phyloP scores from a whole-genome alignment of 2,329 filamentous ascomycete genomes.

The Neofusicoccum ribis region DNA sequence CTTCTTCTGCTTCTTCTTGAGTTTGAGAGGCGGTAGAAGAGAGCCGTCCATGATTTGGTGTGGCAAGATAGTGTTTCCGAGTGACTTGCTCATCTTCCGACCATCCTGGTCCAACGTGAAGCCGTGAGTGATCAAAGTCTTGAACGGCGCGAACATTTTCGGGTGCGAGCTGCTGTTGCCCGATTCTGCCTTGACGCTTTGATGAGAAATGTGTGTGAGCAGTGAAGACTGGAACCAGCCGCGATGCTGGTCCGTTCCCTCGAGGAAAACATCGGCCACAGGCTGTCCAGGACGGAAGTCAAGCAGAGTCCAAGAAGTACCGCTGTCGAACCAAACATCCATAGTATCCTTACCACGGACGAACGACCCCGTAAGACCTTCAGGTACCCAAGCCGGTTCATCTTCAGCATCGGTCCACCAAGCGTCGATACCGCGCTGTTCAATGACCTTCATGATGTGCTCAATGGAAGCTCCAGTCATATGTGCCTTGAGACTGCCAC shows the following conservation, averaged over 20 bases:
- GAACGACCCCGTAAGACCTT: slow-evolving; percentile 62
- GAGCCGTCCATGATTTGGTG: slow-evolving; percentile 82
- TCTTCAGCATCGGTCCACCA: slow-evolving; percentile 87
- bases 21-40: slow-evolving; percentile 69
- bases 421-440: slow-evolving; percentile 77
- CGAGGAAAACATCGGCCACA: slow-evolving; percentile 82
- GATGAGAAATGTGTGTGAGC: slow-evolving; percentile 75
- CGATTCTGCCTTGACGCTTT: slow-evolving; percentile 34
- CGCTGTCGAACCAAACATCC: slow-evolving; percentile 99
- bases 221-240: slow-evolving; percentile 99
- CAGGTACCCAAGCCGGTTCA: slow-evolving; percentile 75
- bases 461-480: slow-evolving; percentile 76
- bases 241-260: slow-evolving; percentile 93
- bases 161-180: slow-evolving; percentile 23
- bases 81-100: slow-evolving; percentile 98
- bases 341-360: slow-evolving; percentile 88
- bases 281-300: slow-evolving; percentile 38
- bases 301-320: slow-evolving; percentile 77
- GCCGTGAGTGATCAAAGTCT: slow-evolving; percentile 88
- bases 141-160: slow-evolving; percentile 68
- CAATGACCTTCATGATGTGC: slow-evolving; percentile 79
- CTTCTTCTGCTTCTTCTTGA: slow-evolving; percentile 53
- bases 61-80: slow-evolving; percentile 84
- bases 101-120: slow-evolving; percentile 87
- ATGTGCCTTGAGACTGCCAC: slow-evolving; percentile 65